A percentile compares a stretch with the other conserved stretches of the same genome.
Evolutionary conservation across 2,329 filamentous ascomycete genomes (phyloP).

Genomic region (Ophiostoma ips): DNA sequence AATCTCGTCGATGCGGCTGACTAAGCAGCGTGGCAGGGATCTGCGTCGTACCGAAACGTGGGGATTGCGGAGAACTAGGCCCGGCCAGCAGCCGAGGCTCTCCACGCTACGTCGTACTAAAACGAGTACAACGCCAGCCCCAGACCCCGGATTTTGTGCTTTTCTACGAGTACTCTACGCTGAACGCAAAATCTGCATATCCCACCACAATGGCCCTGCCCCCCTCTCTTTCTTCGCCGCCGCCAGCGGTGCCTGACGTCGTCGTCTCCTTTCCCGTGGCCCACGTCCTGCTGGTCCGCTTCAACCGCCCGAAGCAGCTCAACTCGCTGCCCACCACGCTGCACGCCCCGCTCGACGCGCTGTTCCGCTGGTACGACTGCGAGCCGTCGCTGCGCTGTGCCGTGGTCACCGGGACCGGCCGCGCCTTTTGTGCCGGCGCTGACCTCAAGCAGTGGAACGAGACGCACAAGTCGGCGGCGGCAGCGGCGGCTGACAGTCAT

Average conservation of each 20-base stretch:
- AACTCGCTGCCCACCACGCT: conserved; percentile 39
- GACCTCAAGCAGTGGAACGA: conserved; percentile 53
- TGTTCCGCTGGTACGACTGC: conserved; percentile 45
- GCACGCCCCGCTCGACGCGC: conserved; percentile 33
- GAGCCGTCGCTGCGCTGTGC: conserved; percentile 47
- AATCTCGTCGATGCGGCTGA: too few species aligned
- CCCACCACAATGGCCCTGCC: too few species aligned
- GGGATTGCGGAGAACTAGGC: background rate
- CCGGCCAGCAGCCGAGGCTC: too few species aligned
- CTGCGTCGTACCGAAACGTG: too few species aligned
- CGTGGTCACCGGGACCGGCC: conserved; percentile 47
- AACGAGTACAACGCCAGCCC: too few species aligned
- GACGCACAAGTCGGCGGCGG: conserved; percentile 14
- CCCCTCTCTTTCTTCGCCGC: too few species aligned
- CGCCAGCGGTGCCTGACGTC: conserved; percentile 27
- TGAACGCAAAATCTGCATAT: too few species aligned
- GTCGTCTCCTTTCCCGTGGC: conserved; percentile 35
- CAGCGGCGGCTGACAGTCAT: conserved; percentile 16
- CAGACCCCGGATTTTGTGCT: too few species aligned
- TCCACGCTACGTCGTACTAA: too few species aligned
- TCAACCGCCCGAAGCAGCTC: conserved; percentile 43
- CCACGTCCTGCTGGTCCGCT: conserved; percentile 43
- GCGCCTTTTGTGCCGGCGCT: conserved; percentile 55
- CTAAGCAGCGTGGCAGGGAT: background rate
- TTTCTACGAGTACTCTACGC: too few species aligned